Evolutionary conservation across 345 rosid genomes (phyloP).

Genomic region (Linum usitatissimum): DNA sequence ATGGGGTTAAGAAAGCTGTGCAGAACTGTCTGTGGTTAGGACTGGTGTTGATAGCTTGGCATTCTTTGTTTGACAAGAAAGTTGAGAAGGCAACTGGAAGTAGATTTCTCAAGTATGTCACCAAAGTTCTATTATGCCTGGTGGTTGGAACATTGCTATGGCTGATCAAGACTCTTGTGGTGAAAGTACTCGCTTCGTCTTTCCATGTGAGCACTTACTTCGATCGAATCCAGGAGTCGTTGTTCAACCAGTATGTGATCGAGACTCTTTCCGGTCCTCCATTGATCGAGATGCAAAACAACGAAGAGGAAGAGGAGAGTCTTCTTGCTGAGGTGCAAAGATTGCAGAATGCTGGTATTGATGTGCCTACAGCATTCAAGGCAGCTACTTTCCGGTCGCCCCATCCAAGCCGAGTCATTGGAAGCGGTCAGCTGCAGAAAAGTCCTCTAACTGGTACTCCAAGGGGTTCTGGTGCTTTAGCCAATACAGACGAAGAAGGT

Average conservation of each 20-base stretch:
- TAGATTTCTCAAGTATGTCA: slow-evolving; percentile 12
- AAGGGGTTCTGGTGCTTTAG: slow-evolving; percentile 14
- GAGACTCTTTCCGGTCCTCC: slow-evolving; percentile 27
- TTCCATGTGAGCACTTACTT: slow-evolving; percentile 27
- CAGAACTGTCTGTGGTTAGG: slow-evolving; percentile 21
- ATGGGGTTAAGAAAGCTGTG: slow-evolving; percentile 1
- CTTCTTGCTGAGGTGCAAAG: slow-evolving; percentile 15
- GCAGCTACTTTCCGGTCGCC: slow-evolving; percentile 1
- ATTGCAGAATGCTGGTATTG: slow-evolving; percentile 20
- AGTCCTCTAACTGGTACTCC: slow-evolving; percentile 19
- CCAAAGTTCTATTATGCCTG: slow-evolving; percentile 21
- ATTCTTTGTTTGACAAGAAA: slow-evolving; percentile 21
- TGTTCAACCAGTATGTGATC: slow-evolving; percentile 25
- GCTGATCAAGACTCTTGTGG: slow-evolving; percentile 24
- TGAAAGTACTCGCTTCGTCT: slow-evolving; percentile 29
- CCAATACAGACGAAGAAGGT: slow-evolving; percentile 10
- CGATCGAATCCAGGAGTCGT: slow-evolving; percentile 26
- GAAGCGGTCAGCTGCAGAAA: slow-evolving; percentile 20
- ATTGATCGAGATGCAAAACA: slow-evolving; percentile 17
- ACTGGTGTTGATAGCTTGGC: slow-evolving; percentile 29
- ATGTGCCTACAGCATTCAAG: slow-evolving; percentile 18
- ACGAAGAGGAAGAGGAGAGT: slow-evolving; percentile 19
- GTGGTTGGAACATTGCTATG: slow-evolving; percentile 24
- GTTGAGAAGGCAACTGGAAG: slow-evolving; percentile 23
- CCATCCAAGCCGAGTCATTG: slow-evolving; percentile 3